Evolutionary conservation across 768 basidiomycete species (phyloP), one percentile per base, ranked within the genome.

Genomic region (Gautieria morchelliformis): DNA sequence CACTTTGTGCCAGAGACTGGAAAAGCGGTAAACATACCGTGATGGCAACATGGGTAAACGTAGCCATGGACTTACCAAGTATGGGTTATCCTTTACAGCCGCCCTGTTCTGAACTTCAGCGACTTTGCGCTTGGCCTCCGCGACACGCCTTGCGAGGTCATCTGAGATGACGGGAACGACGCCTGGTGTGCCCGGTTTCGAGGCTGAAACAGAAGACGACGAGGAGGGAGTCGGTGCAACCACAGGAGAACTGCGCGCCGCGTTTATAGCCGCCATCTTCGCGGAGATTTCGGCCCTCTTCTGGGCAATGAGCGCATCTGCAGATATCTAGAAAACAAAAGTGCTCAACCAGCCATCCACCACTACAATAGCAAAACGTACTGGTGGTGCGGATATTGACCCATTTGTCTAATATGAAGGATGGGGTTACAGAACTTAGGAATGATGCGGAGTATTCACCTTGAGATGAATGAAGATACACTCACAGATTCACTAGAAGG

Each of bases 271-370:
- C 2, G 91, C 91, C 22, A 89, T 76, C 68, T 91, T 93, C 15
- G 92, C 91, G 11, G 86, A 78, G 60, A 94, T 84, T 69, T 92
- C 87, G 6, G 89, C 88, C 40, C 84, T 78, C 70, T 89, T 89
- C 70, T 87, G 86, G 20, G 86, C 85, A 55, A 92, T 90, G 63
- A 89, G 78, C 32, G 80, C 85, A 62, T 81, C 80, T 60, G 74
- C 74, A 37, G 78, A 74, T 11, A 76, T 58, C 78, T 82, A 59
- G 2, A 20, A 9, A 20, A 59, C 2, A 20, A 3, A 20, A 50
- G 32, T 4, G 12, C 15, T 51, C 56, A 52, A 58, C 27, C 7
- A 32, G 40, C 17, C n/a, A 20, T 19, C 30, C 51, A 27, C 49
- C 14, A 27, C 27, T 39, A 35, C 10, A 40, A 32, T 35, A 19